phyloP scores from a whole-genome alignment of 2,329 filamentous ascomycete genomes.

The Clarireedia paspali region DNA sequence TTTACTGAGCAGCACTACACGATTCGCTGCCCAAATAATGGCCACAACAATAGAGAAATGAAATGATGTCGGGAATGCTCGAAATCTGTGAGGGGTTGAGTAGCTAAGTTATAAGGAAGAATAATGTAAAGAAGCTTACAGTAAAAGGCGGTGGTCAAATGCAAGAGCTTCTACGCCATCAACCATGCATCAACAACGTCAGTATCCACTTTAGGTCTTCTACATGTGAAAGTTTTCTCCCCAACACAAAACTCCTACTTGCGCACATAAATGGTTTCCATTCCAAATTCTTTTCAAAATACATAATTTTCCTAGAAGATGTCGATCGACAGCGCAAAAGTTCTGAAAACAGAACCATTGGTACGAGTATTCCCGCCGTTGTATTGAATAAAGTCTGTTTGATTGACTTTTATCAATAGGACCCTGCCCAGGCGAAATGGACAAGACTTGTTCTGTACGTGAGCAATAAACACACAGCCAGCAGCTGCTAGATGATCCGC shows the following conservation, averaged over 20 bases:
- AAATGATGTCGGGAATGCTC: too few species aligned
- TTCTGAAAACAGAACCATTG: constrained; percentile 4
- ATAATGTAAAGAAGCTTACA: background rate
- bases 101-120: background rate
- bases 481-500: background rate
- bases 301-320: background rate
- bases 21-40: too few species aligned
- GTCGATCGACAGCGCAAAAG: constrained; percentile 2
- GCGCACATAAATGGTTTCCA: background rate
- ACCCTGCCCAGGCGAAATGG: constrained; percentile 46
- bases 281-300: background rate
- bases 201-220: constrained; percentile 4
- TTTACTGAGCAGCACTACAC: too few species aligned
- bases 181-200: background rate
- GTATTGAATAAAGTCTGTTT: background rate
- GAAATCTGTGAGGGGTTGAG: background rate
- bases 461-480: constrained; percentile 12
- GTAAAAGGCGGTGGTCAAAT: background rate
- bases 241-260: background rate
- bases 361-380: background rate
- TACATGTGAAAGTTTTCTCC: background rate
- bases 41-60: too few species aligned
- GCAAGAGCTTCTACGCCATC: background rate
- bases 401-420: constrained; percentile 10
- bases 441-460: constrained; percentile 49